Conservation (phyloP, 2,329 filamentous ascomycete species). For the Fusarium burgessii region DNA sequence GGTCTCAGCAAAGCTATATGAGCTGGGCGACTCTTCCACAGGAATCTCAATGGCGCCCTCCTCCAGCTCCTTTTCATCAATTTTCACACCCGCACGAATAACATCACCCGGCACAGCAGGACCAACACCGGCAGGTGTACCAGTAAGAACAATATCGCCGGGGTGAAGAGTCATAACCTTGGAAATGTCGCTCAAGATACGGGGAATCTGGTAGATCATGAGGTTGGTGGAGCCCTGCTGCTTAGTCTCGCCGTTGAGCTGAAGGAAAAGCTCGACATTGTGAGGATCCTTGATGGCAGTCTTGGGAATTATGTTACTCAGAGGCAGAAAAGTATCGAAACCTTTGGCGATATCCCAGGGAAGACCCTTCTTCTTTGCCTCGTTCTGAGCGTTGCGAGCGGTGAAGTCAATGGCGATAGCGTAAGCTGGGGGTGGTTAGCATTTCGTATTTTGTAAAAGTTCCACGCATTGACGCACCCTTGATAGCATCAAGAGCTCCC, state of each 20-base stretch:
- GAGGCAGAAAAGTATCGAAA: constrained; percentile 95
- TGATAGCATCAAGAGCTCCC: constrained; percentile 84
- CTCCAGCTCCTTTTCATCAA: constrained; percentile 84
- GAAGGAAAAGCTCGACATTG: constrained; percentile 85
- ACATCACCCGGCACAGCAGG: constrained; percentile 86
- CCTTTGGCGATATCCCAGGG: constrained; percentile 98
- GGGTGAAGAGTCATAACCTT: constrained; percentile 93
- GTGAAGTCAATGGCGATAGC: constrained; percentile 97
- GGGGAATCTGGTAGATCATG: constrained; percentile 93
- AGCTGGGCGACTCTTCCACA: constrained; percentile 81
- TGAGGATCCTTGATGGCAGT: constrained; percentile 86
- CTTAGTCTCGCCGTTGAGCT: constrained; percentile 80
- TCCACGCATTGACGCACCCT: constrained; percentile 64
- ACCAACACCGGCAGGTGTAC: constrained; percentile 96
- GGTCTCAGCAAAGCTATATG: constrained; percentile 82
- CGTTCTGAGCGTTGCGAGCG: constrained; percentile 92
- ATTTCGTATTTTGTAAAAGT: not conserved
- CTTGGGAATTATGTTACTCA: constrained; percentile 85
- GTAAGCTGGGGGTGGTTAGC: constrained; percentile 69
- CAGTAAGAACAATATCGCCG: constrained; percentile 95
- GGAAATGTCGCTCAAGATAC: constrained; percentile 90
- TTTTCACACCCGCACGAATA: constrained; percentile 84
- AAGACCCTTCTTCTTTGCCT: constrained; percentile 94
- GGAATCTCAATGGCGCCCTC: constrained; percentile 86
- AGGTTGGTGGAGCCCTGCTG: constrained; percentile 92